Conservation (phyloP, 352 stramenopile species). For the Globisporangium okanoganense region DNA sequence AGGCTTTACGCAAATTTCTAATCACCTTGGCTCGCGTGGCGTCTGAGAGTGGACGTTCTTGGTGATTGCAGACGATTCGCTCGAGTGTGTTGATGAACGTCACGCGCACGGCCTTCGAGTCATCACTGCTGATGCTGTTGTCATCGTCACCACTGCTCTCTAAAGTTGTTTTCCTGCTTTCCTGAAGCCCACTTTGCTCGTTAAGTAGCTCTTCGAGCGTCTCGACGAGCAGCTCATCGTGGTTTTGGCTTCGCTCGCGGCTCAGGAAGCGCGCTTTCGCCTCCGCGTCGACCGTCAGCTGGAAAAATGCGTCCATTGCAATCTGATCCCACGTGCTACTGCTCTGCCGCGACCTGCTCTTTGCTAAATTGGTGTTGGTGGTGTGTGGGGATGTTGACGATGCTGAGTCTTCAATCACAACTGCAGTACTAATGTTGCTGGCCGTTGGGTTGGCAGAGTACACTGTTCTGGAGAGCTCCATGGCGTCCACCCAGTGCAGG, state of each 20-base stretch:
- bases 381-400: background rate
- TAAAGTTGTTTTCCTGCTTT: too few species aligned
- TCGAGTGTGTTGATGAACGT: conserved; percentile 14
- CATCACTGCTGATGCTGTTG: background rate
- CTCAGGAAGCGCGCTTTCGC: conserved; percentile 27
- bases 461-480: conserved; percentile 36
- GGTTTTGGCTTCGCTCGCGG: conserved; percentile 11
- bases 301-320: conserved; percentile 40
- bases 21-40: background rate
- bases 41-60: background rate
- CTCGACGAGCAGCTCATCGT: conserved; percentile 31
- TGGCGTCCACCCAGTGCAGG: conserved; percentile 60
- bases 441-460: conserved; percentile 22
- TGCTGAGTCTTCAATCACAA: background rate
- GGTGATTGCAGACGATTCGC: background rate
- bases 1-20: conserved; percentile 31
- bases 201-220: conserved; percentile 32
- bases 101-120: conserved; percentile 4
- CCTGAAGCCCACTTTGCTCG: conserved; percentile 17
- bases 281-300: conserved; percentile 21
- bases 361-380: background rate
- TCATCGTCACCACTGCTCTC: background rate
- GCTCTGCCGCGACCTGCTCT: background rate
- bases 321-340: conserved; percentile 35
- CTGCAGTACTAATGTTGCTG: background rate